Conservation (phyloP, 306 rosid genomes). For the Comarum palustre region DNA sequence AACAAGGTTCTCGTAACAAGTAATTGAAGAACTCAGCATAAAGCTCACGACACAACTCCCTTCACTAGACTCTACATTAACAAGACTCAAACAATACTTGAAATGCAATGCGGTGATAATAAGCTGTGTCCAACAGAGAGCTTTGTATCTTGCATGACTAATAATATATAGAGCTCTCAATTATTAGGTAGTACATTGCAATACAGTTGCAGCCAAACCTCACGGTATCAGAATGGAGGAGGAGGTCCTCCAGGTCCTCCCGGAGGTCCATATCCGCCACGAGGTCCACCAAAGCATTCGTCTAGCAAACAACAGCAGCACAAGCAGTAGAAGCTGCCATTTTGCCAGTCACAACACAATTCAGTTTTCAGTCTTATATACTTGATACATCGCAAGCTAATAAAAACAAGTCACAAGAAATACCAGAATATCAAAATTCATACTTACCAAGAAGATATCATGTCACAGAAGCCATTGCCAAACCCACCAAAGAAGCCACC, state of each 20-base stretch:
- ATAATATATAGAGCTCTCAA: background rate
- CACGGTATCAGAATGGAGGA: slow-evolving; percentile 29
- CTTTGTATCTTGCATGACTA: background rate
- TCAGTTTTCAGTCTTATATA: background rate
- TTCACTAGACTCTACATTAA: background rate
- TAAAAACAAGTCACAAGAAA: background rate
- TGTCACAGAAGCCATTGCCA: slow-evolving; percentile 51
- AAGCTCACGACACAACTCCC: background rate
- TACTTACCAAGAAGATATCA: slow-evolving; percentile 60
- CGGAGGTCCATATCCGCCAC: slow-evolving; percentile 42
- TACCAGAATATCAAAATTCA: background rate
- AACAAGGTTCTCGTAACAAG: background rate
- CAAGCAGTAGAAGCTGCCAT: slow-evolving; percentile 59
- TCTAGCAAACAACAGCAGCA: slow-evolving; percentile 73
- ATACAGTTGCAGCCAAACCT: background rate
- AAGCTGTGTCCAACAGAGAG: no score
- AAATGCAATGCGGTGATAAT: background rate
- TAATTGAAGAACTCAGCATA: background rate
- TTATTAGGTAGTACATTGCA: background rate
- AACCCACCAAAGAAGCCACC: slow-evolving; percentile 61
- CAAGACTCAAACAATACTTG: background rate
- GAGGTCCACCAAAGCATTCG: slow-evolving; percentile 57
- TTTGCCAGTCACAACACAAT: background rate
- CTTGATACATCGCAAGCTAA: background rate
- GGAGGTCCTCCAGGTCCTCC: slow-evolving; percentile 30